Percentiles rank a stretch among this genome's conserved stretches.
Conservation (phyloP, 306 rosid genomes). For the Rubus idaeus region DNA sequence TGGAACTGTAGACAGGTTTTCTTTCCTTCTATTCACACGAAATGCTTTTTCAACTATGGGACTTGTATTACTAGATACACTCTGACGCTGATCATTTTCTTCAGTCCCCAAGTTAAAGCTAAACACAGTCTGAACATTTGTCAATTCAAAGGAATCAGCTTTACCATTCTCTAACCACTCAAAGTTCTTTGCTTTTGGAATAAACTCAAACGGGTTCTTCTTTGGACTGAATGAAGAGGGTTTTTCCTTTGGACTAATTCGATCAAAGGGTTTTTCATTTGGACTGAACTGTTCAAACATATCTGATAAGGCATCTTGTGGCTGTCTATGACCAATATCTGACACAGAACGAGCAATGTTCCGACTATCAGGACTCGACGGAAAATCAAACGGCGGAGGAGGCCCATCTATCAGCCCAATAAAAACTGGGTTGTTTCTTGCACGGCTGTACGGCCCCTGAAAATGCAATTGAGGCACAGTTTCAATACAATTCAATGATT, state of each 20-base stretch:
- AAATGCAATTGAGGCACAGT: constrained; percentile 10
- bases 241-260: background rate
- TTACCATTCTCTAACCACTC: constrained; percentile 31
- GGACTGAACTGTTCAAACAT: constrained; percentile 22
- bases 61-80: constrained; percentile 20
- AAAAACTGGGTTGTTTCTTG: constrained; percentile 46
- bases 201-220: constrained; percentile 1
- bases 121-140: constrained; percentile 31
- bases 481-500: background rate
- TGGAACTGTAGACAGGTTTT: constrained; percentile 41
- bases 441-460: constrained; percentile 45
- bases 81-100: constrained; percentile 23
- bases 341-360: constrained; percentile 29
- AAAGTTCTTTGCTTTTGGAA: background rate
- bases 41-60: constrained; percentile 42
- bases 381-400: constrained; percentile 23
- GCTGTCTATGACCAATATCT: constrained; percentile 32
- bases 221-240: background rate
- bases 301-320: constrained; percentile 34
- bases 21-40: constrained; percentile 43
- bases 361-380: constrained; percentile 5
- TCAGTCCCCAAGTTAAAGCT: constrained; percentile 31
- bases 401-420: constrained; percentile 40
- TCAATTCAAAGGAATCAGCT: constrained; percentile 36
- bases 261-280: constrained; percentile 1